Evolutionary conservation across 2,329 filamentous ascomycete species (phyloP).

Genomic region (Exophiala calicioides): DNA sequence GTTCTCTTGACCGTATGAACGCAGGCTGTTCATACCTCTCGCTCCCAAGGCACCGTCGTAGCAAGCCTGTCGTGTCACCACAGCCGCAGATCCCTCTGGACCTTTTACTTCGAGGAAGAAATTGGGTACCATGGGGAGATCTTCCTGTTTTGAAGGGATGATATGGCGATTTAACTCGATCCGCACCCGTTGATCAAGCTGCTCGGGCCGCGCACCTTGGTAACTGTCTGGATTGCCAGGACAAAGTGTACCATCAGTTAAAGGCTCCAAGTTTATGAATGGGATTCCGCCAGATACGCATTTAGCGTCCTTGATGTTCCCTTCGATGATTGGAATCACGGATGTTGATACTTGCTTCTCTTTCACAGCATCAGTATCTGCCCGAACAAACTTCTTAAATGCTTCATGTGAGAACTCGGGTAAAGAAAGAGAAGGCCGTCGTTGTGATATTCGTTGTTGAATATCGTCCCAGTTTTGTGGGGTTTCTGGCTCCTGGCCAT

Average conservation of each 20-base stretch:
- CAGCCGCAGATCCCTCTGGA: slow-evolving; percentile 35
- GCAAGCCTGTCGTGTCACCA: slow-evolving; percentile 39
- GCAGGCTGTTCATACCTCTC: slow-evolving; percentile 30
- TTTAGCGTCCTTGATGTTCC: not conserved
- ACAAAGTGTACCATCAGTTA: slow-evolving; percentile 36
- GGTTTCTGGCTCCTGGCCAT: not conserved
- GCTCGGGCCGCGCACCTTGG: slow-evolving; percentile 35
- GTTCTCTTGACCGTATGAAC: slow-evolving; percentile 38
- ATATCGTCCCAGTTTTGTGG: not conserved
- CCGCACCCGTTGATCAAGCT: slow-evolving; percentile 34
- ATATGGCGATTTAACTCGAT: slow-evolving; percentile 32
- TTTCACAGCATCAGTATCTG: not conserved
- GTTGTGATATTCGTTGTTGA: not conserved
- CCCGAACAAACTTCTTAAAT: not conserved
- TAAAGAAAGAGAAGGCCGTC: not conserved
- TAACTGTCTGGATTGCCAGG: slow-evolving; percentile 36
- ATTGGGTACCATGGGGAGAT: slow-evolving; percentile 41
- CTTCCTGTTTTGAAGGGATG: slow-evolving; percentile 34
- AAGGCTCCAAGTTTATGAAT: slow-evolving; percentile 41
- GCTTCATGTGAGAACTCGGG: not conserved
- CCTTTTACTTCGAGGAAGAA: slow-evolving; percentile 47
- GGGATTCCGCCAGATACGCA: slow-evolving; percentile 21
- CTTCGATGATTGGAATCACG: not conserved
- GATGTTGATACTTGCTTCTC: not conserved
- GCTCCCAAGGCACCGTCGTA: slow-evolving; percentile 42